phyloP scores from a whole-genome alignment of 805 yeast species.

The Candida qinlingensis region DNA sequence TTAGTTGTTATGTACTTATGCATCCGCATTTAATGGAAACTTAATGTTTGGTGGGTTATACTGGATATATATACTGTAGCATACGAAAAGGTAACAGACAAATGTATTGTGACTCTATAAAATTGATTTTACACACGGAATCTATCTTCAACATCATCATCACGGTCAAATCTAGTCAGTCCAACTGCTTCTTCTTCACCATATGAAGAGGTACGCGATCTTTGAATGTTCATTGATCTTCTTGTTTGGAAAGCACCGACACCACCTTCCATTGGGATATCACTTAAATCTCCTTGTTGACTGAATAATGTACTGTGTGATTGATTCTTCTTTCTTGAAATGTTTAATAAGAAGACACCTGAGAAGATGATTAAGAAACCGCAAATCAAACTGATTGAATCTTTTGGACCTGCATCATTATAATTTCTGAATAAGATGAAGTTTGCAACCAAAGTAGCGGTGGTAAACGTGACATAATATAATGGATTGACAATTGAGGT shows the following conservation, averaged over 20 bases:
- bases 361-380: slow-evolving; percentile 84
- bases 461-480: slow-evolving; percentile 87
- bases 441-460: slow-evolving; percentile 80
- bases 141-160: slow-evolving; percentile 31
- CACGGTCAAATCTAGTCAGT: slow-evolving; percentile 54
- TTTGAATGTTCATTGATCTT: slow-evolving; percentile 64
- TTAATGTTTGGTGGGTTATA: neutral
- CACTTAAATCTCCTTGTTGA: slow-evolving; percentile 50
- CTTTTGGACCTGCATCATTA: slow-evolving; percentile 75
- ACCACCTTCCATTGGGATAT: slow-evolving; percentile 79
- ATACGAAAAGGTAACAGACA: neutral
- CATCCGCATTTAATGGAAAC: neutral
- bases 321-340: slow-evolving; percentile 61
- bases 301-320: slow-evolving; percentile 32
- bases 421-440: slow-evolving; percentile 83
- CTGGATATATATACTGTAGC: too few species aligned
- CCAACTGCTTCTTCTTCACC: slow-evolving; percentile 47
- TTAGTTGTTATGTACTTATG: neutral
- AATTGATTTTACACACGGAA: slow-evolving; percentile 17
- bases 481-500: slow-evolving; percentile 89
- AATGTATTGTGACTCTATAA: neutral
- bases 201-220: slow-evolving; percentile 29
- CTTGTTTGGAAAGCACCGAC: slow-evolving; percentile 74
- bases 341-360: slow-evolving; percentile 79
- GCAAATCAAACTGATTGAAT: slow-evolving; percentile 73